phyloP scores from a whole-genome alignment of 106 monocot species.

The Amphibolis antarctica region DNA sequence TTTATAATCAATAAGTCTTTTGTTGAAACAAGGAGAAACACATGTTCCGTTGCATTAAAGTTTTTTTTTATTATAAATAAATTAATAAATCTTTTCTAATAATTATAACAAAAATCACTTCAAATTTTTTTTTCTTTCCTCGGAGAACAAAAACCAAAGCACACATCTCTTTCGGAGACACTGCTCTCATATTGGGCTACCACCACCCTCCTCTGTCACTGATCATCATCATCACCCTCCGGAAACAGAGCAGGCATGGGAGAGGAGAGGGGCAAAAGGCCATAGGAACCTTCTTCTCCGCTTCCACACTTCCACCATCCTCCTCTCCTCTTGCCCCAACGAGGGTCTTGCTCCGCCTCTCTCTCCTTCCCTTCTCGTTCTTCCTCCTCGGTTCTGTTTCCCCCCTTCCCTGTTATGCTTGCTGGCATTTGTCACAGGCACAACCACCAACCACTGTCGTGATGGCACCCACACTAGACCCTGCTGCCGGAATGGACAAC shows the following conservation, averaged over 20 bases:
- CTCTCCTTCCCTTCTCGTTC: neutral
- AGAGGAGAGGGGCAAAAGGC: neutral
- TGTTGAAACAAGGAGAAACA: too few species aligned
- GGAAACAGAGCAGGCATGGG: neutral
- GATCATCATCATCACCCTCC: neutral
- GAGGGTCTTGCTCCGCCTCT: neutral
- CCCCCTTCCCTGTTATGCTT: neutral
- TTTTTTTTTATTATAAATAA: too few species aligned
- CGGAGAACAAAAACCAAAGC: too few species aligned
- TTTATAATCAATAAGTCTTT: too few species aligned
- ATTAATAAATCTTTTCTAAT: too few species aligned
- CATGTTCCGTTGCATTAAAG: too few species aligned
- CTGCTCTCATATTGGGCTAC: too few species aligned
- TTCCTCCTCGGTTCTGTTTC: neutral
- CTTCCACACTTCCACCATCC: neutral
- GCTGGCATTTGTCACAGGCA: neutral
- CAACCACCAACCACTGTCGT: neutral
- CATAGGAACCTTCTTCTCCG: conserved; percentile 2
- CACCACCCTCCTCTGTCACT: neutral
- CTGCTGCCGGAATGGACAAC: conserved; percentile 3
- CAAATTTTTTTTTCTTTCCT: too few species aligned
- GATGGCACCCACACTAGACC: neutral
- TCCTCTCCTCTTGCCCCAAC: neutral
- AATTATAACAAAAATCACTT: too few species aligned
- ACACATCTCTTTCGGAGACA: too few species aligned